Percentiles rank a stretch among this genome's conserved stretches.
These are phyloP conservation scores for Hyphopichia khmerensis DNA, from an alignment of 1,139 yeast species.

Conservation along the genomic window DNA sequence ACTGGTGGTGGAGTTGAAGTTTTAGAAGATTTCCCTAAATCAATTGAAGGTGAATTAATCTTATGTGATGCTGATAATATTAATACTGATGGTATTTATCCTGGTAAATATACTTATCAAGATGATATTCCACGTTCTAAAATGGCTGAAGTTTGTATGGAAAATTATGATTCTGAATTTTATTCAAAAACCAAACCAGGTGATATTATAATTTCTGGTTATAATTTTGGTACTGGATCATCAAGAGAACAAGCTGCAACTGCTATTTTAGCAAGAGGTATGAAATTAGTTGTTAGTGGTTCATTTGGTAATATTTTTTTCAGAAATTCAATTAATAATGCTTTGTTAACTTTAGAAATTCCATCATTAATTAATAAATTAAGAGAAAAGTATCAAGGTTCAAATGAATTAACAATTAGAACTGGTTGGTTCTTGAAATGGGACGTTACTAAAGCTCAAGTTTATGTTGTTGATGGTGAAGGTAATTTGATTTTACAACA, in stretches of 20 bases:
- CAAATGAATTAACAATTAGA: constrained; percentile 77
- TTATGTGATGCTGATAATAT: constrained; percentile 97
- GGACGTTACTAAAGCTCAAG: constrained; percentile 87
- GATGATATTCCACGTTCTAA: constrained; percentile 91
- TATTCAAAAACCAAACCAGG: constrained; percentile 76
- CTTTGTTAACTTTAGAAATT: constrained; percentile 86
- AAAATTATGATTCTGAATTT: constrained; percentile 91
- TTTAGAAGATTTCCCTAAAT: constrained; percentile 85
- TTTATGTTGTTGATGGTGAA: constrained; percentile 68
- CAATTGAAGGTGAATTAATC: constrained; percentile 85
- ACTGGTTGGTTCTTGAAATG: constrained; percentile 92
- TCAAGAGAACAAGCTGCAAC: constrained; percentile 99
- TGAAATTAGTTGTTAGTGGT: constrained; percentile 91
- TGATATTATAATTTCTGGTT: constrained; percentile 89
- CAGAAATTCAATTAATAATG: constrained; percentile 94
- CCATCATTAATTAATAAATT: constrained; percentile 80
- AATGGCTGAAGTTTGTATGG: constrained; percentile 99
- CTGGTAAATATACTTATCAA: constrained; percentile 98
- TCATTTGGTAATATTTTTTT: constrained; percentile 96
- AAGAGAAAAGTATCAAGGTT: constrained; percentile 61
- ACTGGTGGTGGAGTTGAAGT: constrained; percentile 63
- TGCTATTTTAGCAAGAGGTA: constrained; percentile 89
- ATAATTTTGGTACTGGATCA: constrained; percentile 96
- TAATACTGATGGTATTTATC: constrained; percentile 97
- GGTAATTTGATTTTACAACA: constrained; percentile 70